These are phyloP conservation scores for Scleroderma bovista DNA, from an alignment of 768 basidiomycete species.

Conservation along the genomic window DNA sequence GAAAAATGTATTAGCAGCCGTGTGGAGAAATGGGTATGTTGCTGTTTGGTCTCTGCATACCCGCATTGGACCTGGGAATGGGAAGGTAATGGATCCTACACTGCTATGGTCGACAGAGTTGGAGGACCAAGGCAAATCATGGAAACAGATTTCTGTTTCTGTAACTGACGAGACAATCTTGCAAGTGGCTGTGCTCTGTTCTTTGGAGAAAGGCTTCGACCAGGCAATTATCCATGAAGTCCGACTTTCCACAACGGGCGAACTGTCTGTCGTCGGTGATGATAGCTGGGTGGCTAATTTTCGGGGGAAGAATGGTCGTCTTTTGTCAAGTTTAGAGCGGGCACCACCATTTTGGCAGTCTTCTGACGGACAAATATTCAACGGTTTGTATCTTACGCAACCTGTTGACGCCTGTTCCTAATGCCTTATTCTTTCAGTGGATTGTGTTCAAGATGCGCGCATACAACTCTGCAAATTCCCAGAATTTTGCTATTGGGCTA, in stretches of 20 bases:
- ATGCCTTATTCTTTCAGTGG: conserved; percentile 5
- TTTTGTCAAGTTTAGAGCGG: conserved; percentile 27
- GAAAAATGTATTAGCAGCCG: conserved; percentile 53
- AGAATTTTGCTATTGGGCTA: conserved; percentile 52
- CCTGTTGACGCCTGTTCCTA: neutral
- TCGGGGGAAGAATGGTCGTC: conserved; percentile 41
- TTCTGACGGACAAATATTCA: conserved; percentile 41
- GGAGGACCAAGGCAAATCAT: conserved; percentile 8
- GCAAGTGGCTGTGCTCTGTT: conserved; percentile 37
- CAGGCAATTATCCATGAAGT: conserved; percentile 26
- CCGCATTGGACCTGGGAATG: conserved; percentile 50
- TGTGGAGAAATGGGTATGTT: conserved; percentile 67
- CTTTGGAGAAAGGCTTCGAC: conserved; percentile 28
- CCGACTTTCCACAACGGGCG: neutral
- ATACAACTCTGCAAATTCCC: conserved; percentile 39
- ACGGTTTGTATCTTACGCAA: conserved; percentile 30
- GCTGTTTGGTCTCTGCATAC: conserved; percentile 70
- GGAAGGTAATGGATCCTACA: conserved; percentile 54
- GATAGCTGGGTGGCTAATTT: conserved; percentile 16
- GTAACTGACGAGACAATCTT: conserved; percentile 3
- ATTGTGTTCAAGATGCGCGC: conserved; percentile 13
- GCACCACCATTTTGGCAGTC: conserved; percentile 37
- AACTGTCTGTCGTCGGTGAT: conserved; percentile 1
- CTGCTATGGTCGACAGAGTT: conserved; percentile 30
- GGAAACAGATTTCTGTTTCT: conserved; percentile 28